Evolutionary conservation across 2,329 filamentous ascomycete genomes (phyloP).

Genomic region (Madurella fahalii): DNA sequence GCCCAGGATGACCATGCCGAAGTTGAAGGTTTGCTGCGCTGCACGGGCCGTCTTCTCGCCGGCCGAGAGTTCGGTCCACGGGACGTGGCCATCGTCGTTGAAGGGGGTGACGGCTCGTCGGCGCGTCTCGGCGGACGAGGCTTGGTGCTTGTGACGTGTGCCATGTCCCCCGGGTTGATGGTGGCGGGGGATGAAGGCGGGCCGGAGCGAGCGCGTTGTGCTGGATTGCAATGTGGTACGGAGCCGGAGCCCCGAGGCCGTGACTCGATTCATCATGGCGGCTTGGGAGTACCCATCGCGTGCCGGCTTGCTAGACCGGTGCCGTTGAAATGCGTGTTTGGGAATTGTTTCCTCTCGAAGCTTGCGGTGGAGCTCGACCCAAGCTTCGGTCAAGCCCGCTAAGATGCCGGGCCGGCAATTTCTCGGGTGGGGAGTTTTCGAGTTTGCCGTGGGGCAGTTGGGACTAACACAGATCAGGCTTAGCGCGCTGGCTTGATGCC

Average conservation of each 20-base stretch:
- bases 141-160: constrained; percentile 48
- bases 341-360: not conserved
- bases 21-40: constrained; percentile 87
- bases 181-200: constrained; percentile 26
- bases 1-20: constrained; percentile 71
- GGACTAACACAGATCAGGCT: constrained; percentile 29
- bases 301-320: constrained; percentile 6
- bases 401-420: constrained; percentile 14
- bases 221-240: constrained; percentile 1
- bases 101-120: constrained; percentile 74
- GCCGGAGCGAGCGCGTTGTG: constrained; percentile 30
- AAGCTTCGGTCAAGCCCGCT: not conserved
- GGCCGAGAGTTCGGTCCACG: constrained; percentile 72
- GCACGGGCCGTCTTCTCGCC: constrained; percentile 78
- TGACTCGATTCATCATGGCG: constrained; percentile 44
- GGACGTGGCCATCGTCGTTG: constrained; percentile 78
- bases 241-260: constrained; percentile 17
- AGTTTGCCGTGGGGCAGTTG: constrained; percentile 17
- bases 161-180: constrained; percentile 51
- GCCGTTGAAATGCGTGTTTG: not conserved
- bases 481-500: constrained; percentile 36
- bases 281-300: constrained; percentile 33
- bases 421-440: constrained; percentile 33
- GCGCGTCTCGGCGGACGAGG: constrained; percentile 41
- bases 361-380: not conserved